Percentiles rank a stretch among this genome's conserved stretches.
Conservation (phyloP, 768 basidiomycete species). For the Phaffia tasmanica region DNA sequence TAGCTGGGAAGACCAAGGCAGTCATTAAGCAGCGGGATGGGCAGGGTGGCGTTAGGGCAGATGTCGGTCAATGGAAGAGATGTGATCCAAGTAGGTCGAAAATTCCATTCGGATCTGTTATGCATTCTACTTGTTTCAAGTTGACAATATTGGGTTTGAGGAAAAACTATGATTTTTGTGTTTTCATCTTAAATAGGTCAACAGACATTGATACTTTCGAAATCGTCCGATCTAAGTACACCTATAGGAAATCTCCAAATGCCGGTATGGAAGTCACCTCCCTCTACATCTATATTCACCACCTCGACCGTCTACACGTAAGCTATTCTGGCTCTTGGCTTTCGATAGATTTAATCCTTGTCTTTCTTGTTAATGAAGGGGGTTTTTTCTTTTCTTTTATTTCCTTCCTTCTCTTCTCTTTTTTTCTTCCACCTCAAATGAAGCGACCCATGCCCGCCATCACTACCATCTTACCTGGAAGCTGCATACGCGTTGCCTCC, state of each 20-base stretch:
- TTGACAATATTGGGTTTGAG: neutral
- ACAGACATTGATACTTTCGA: neutral
- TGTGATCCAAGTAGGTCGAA: conserved; percentile 9
- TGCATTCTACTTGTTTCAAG: neutral
- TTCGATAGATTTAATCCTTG: too few relatives aligned
- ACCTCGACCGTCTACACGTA: neutral
- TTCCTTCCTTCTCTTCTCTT: neutral
- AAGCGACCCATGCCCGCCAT: conserved; percentile 13
- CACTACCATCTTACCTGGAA: conserved; percentile 9
- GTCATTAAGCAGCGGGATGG: neutral
- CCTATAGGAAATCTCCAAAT: conserved; percentile 9
- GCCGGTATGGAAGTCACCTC: conserved; percentile 11
- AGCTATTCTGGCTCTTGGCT: neutral
- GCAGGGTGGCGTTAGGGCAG: conserved; percentile 16
- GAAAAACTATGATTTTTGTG: neutral
- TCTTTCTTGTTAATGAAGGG: neutral
- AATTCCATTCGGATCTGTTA: neutral
- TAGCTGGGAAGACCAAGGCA: conserved; percentile 9
- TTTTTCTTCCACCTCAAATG: neutral
- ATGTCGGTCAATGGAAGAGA: conserved; percentile 1
- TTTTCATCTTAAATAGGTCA: neutral
- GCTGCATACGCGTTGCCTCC: conserved; percentile 2
- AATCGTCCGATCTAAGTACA: conserved; percentile 3
- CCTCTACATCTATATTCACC: neutral
- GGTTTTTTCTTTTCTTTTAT: neutral